phyloP scores from a whole-genome alignment of 192 early-diverging fungal species.

The Dimargaris xerosporica region DNA sequence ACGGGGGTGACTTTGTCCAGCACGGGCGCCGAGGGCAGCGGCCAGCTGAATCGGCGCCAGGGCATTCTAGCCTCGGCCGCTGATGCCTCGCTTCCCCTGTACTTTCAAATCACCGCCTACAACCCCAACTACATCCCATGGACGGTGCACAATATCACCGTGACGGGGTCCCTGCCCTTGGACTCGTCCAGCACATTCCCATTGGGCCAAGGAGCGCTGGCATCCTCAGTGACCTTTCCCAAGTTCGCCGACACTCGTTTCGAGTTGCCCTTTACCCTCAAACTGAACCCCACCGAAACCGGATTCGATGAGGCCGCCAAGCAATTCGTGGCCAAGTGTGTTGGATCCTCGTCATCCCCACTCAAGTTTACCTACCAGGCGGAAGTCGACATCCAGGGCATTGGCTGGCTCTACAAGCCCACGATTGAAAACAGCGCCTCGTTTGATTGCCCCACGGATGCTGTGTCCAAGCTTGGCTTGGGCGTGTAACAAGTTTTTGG shows the following conservation, averaged over 20 bases:
- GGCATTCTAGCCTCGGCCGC: not conserved
- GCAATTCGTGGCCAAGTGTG: constrained; percentile 22
- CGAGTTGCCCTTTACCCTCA: constrained; percentile 28
- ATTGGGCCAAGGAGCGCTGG: constrained; percentile 26
- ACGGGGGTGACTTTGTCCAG: constrained; percentile 19
- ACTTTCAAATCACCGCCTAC: constrained; percentile 29
- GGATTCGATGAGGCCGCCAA: constrained; percentile 22
- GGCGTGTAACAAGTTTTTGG: too few relatives aligned
- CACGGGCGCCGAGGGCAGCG: not conserved
- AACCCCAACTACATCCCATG: constrained; percentile 37
- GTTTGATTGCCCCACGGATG: constrained; percentile 27
- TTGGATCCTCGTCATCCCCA: constrained; percentile 15
- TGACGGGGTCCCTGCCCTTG: constrained; percentile 23
- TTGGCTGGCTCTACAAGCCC: constrained; percentile 35
- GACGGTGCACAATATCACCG: constrained; percentile 35
- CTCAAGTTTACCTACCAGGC: constrained; percentile 29
- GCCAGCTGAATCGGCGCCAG: not conserved
- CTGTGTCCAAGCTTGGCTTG: constrained; percentile 22
- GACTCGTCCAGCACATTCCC: constrained; percentile 20
- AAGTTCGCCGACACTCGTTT: constrained; percentile 22
- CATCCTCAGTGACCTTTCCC: constrained; percentile 26
- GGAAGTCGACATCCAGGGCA: constrained; percentile 25
- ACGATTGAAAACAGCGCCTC: constrained; percentile 24
- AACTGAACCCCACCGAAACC: constrained; percentile 21
- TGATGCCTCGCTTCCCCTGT: constrained; percentile 23